These are phyloP conservation scores for Globisporangium paddicum DNA, from an alignment of 352 stramenopile genomes.

Conservation along the genomic window DNA sequence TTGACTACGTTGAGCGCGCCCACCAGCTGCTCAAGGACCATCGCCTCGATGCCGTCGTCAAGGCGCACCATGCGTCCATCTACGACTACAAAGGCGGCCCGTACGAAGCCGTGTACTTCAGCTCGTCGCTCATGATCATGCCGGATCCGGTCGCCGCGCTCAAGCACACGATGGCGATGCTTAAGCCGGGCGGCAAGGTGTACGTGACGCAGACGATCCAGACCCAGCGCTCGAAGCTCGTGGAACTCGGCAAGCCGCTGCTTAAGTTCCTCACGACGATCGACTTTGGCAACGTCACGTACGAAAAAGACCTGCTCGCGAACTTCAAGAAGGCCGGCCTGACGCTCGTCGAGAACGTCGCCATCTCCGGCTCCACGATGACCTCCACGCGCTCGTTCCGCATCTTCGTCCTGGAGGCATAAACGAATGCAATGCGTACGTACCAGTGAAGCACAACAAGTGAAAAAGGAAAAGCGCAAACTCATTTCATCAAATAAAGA, in stretches of 20 bases:
- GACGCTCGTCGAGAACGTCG: conserved; percentile 42
- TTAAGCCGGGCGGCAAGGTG: conserved; percentile 44
- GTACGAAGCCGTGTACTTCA: conserved; percentile 92
- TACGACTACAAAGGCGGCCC: conserved; percentile 66
- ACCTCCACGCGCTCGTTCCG: conserved; percentile 62
- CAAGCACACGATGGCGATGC: conserved; percentile 49
- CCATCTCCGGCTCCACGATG: conserved; percentile 54
- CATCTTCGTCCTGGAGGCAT: conserved; percentile 54
- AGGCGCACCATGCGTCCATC: conserved; percentile 71
- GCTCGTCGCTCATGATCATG: conserved; percentile 90
- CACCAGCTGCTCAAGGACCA: conserved; percentile 35
- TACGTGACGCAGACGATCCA: conserved; percentile 93
- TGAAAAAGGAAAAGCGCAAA: neutral
- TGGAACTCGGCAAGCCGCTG: conserved; percentile 81
- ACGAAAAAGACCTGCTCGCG: conserved; percentile 66
- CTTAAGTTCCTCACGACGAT: conserved; percentile 93
- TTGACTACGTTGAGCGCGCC: conserved; percentile 79
- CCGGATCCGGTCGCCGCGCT: conserved; percentile 84
- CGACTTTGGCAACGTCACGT: conserved; percentile 90
- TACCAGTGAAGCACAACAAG: neutral
- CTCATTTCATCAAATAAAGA: neutral
- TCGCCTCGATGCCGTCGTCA: conserved; percentile 40
- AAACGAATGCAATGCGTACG: conserved; percentile 1
- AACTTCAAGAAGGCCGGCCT: conserved; percentile 65
- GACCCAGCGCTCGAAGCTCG: conserved; percentile 54